These are phyloP conservation scores for Ashbya aceris DNA, from an alignment of 1,139 yeast genomes.

Conservation along the genomic window DNA sequence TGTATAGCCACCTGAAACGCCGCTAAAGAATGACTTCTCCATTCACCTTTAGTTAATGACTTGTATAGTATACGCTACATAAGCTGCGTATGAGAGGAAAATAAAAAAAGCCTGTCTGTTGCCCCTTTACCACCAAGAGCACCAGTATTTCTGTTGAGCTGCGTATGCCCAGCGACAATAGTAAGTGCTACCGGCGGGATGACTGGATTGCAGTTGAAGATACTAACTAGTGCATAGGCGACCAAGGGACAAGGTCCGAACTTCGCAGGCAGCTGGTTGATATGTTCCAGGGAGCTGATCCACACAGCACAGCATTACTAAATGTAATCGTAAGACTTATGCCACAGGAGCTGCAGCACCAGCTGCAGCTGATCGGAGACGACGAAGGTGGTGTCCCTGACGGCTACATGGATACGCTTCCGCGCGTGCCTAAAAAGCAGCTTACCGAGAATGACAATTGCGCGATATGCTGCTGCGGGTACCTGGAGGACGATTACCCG, in stretches of 20 bases:
- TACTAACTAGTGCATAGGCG: neutral
- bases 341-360: conserved; percentile 23
- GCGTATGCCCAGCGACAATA: too few relatives aligned
- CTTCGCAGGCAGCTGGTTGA: conserved; percentile 6
- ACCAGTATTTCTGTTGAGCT: too few relatives aligned
- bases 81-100: too few relatives aligned
- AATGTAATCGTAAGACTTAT: conserved; percentile 22
- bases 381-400: conserved; percentile 54
- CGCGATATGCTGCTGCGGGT: conserved; percentile 75
- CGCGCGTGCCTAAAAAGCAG: conserved; percentile 48
- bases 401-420: conserved; percentile 63
- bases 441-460: conserved; percentile 56
- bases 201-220: too few relatives aligned
- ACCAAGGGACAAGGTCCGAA: conserved; percentile 1
- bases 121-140: too few relatives aligned
- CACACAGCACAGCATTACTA: conserved; percentile 10
- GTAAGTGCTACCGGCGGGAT: too few relatives aligned
- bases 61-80: neutral
- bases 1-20: neutral
- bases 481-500: conserved; percentile 67
- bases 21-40: neutral
- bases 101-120: too few relatives aligned
- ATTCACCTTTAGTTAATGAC: neutral
- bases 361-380: conserved; percentile 16
- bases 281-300: conserved; percentile 5